phyloP scores from a whole-genome alignment of 2,329 filamentous ascomycete genomes.

The Xylariaceae sp. region DNA sequence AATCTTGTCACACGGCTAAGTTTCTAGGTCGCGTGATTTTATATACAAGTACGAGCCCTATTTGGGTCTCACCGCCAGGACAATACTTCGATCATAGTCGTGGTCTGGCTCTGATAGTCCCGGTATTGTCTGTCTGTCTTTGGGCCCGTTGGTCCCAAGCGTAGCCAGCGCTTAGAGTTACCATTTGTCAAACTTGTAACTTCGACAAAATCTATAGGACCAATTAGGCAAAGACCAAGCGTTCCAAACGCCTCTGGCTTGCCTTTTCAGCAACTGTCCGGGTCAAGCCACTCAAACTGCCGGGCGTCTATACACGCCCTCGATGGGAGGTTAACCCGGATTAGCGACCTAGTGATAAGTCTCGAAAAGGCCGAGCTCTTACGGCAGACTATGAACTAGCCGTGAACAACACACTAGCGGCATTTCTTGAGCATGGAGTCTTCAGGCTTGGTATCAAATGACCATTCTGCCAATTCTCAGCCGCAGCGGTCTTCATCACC shows the following conservation, averaged over 20 bases:
- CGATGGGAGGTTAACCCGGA: slow-evolving; percentile 13
- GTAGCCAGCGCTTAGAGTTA: slow-evolving; percentile 3
- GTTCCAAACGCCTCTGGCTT: not conserved
- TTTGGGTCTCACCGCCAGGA: slow-evolving; percentile 19
- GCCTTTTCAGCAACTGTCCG: slow-evolving; percentile 11
- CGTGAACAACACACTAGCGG: not conserved
- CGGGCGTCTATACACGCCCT: slow-evolving; percentile 14
- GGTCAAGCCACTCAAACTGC: slow-evolving; percentile 22
- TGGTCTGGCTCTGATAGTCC: slow-evolving; percentile 8
- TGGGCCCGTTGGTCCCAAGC: slow-evolving; percentile 8
- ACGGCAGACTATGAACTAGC: slow-evolving; percentile 20
- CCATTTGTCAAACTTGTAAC: slow-evolving; percentile 6
- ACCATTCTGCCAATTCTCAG: slow-evolving; percentile 36
- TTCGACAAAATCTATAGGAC: slow-evolving; percentile 3
- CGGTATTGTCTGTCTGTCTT: slow-evolving; percentile 9
- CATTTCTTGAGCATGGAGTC: slow-evolving; percentile 39
- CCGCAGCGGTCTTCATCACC: slow-evolving; percentile 42
- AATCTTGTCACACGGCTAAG: slow-evolving; percentile 18
- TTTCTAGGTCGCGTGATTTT: slow-evolving; percentile 21
- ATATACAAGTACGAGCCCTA: slow-evolving; percentile 18
- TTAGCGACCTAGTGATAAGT: slow-evolving; percentile 13
- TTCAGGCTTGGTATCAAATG: slow-evolving; percentile 31
- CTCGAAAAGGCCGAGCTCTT: slow-evolving; percentile 1
- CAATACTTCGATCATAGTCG: slow-evolving; percentile 1
- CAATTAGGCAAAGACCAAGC: slow-evolving; percentile 17